Evolutionary conservation across 1,284 basidiomycete genomes (phyloP), one percentile per base, ranked within the genome.

Genomic region (Ustilago tritici): DNA sequence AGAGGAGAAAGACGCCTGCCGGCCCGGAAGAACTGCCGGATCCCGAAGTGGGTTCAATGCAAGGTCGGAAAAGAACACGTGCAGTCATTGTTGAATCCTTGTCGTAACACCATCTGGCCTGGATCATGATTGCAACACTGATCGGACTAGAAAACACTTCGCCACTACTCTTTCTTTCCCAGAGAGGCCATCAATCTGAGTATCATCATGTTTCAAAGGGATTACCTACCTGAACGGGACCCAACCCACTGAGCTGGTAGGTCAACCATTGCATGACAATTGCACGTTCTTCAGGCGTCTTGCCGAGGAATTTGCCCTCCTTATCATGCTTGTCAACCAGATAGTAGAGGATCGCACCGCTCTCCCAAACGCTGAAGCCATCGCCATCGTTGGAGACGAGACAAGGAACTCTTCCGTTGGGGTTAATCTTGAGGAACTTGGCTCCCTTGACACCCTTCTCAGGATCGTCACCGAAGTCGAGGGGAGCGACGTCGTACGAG

Each of bases 301-400:
- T 81, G 31, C 82, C 82, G 3, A 60, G 53, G 60, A 65, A 81
- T 23, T 61, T 53, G 38, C 72, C 58, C 12, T 61, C 66, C 50
- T 78, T 65, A 63, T 84, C 83, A 54, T 84, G 80, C 64, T 78
- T 78, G 46, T 76, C 66, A n/a, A 62, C 72, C 3, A 84, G 70
- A 60, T 84, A 84, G 54, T 74, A 60, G 6, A 84, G 58, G 40
- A 81, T 84, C 2, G 82, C 82, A 17, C 81, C 78, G 0, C 56
- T 63, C 54, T 84, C 81, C 82, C 82, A 84, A 7, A 83, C 71
- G 31, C 47, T 53, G 59, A 80, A 80, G 43, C 68, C 57, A n/a
- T 76, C 68, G 41, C 65, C 68, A 47, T 82, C 74, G 68, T 82
- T 82, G n/a, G 82, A 80, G 34, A 84, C 77, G 17, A 84, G 62